Evolutionary conservation across 1,284 basidiomycete species (phyloP).

Genomic region (Inonotus obliquus): DNA sequence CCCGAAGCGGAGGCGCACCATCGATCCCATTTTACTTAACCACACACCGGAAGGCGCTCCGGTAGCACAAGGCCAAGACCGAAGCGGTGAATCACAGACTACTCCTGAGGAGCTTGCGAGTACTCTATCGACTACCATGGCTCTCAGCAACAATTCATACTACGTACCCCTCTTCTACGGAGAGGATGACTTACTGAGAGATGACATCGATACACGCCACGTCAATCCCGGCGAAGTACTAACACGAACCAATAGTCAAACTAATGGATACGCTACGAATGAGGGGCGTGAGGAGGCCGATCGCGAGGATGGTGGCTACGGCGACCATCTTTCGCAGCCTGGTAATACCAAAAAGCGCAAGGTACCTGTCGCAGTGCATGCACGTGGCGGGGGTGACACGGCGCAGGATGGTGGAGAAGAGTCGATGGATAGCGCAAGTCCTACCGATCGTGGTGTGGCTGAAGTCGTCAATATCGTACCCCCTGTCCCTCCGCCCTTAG

Average conservation of each 20-base stretch:
- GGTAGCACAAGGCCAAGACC: background rate
- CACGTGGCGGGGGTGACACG: conserved; percentile 8
- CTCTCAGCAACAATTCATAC: conserved; percentile 49
- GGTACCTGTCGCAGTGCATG: conserved; percentile 46
- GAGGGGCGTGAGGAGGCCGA: conserved; percentile 40
- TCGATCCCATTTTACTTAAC: conserved; percentile 7
- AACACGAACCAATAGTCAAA: conserved; percentile 13
- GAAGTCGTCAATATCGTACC: conserved; percentile 17
- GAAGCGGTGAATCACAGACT: conserved; percentile 21
- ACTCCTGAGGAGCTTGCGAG: conserved; percentile 49
- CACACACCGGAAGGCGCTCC: conserved; percentile 5
- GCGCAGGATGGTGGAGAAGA: conserved; percentile 33
- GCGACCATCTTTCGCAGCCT: conserved; percentile 63
- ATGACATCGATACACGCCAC: conserved; percentile 20
- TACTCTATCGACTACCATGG: conserved; percentile 47
- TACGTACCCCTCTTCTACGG: conserved; percentile 52
- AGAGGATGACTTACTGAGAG: conserved; percentile 39
- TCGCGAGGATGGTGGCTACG: conserved; percentile 51
- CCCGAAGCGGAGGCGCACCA: conserved; percentile 63
- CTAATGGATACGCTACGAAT: conserved; percentile 20
- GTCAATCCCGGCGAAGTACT: conserved; percentile 17
- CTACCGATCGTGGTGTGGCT: conserved; percentile 27
- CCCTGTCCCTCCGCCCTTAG: conserved; percentile 10
- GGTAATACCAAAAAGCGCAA: conserved; percentile 85
- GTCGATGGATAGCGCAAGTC: conserved; percentile 24